These are phyloP conservation scores for Ceratocystis cacaofunesta DNA, from an alignment of 2,329 filamentous ascomycete species.

Conservation along the genomic window DNA sequence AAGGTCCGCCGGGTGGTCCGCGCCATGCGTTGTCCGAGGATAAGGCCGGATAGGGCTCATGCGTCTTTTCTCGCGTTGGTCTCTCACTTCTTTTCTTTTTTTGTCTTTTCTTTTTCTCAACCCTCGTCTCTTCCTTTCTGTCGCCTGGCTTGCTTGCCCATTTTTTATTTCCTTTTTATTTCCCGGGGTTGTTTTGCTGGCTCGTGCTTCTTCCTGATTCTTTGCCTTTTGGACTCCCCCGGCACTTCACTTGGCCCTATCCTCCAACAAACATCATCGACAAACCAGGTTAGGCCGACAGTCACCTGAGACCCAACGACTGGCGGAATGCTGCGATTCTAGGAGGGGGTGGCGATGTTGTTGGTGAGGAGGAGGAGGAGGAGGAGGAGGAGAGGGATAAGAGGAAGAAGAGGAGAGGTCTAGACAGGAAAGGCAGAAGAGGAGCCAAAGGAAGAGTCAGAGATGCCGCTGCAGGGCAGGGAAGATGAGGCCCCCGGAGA, in stretches of 20 bases:
- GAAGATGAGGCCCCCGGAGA: neutral
- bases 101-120: neutral
- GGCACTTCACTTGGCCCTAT: neutral
- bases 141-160: no score
- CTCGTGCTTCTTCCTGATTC: neutral
- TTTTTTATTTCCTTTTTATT: conserved; percentile 2
- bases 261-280: neutral
- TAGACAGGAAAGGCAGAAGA: neutral
- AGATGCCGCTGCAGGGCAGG: neutral
- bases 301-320: neutral
- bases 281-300: neutral
- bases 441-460: neutral
- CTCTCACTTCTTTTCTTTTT: neutral
- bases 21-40: neutral
- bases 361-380: neutral
- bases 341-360: neutral
- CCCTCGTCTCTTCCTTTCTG: neutral
- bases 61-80: neutral
- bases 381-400: neutral
- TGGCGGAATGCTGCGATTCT: neutral
- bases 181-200: neutral
- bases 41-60: conserved; percentile 5
- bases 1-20: neutral
- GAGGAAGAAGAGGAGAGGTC: neutral
- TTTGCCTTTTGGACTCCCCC: neutral